phyloP scores from a whole-genome alignment of 139 green algal genomes.

The Chlorella sp. region DNA sequence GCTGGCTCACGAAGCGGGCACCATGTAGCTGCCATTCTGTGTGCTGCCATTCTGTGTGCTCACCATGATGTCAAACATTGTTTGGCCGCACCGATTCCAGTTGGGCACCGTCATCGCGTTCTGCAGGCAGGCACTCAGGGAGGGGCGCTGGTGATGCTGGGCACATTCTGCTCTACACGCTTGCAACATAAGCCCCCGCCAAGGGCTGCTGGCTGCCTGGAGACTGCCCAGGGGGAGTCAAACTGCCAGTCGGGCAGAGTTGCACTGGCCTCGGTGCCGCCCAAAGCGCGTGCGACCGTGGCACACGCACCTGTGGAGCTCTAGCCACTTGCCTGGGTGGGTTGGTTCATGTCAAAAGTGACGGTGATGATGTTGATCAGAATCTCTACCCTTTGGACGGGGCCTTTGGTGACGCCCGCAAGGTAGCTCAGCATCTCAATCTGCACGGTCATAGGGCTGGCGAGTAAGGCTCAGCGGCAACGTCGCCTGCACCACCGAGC shows the following conservation, averaged over 20 bases:
- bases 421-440: constrained; percentile 96
- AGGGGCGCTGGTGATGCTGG: not conserved
- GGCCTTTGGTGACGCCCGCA: constrained; percentile 83
- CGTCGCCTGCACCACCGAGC: no score
- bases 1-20: not conserved
- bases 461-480: not conserved
- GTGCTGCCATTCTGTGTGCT: no score
- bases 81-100: constrained; percentile 83
- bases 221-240: not conserved
- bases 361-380: constrained; percentile 84
- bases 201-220: not conserved
- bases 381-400: constrained; percentile 79
- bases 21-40: not conserved
- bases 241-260: not conserved
- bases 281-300: no score
- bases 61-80: constrained; percentile 66
- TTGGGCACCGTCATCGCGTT: constrained; percentile 80
- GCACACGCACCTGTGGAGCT: no score
- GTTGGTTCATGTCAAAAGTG: constrained; percentile 95
- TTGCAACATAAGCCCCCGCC: no score
- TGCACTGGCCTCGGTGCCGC: not conserved
- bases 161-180: no score
- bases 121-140: not conserved
- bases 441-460: not conserved
- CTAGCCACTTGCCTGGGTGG: constrained; percentile 59